Evolutionary conservation across 805 yeast genomes (phyloP), one percentile per base, ranked within the genome.

Genomic region (Tetrapisispora namnaoensis): DNA sequence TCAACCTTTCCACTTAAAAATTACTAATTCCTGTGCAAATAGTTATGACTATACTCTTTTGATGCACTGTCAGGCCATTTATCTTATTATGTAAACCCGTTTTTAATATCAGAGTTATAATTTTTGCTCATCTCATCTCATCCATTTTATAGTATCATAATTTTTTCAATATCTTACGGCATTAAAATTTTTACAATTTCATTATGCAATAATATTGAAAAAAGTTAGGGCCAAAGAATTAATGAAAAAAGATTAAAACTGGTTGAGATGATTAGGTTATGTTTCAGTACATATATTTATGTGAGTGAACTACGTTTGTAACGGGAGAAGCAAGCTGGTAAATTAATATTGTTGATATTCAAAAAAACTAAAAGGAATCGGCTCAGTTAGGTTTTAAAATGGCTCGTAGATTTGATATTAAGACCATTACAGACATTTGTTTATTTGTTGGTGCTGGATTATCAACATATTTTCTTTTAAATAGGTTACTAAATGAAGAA

Each of bases 391-490:
- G 11, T 6, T 34, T 34, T 34, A 37, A 11, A 20, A 63, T 65
- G 70, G 56, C 68, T 7, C 62, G 61, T 40, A 70, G 61, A 48
- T 49, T 72, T 30, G 75, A 72, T 49, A 41, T 71, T 24, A 72
- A 71, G 45, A 55, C 66, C 1, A 54, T 72, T 11, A 62, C 77
- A 2, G 83, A 78, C 49, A 56, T 77, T 4, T 73, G 77, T 3
- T 68, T 78, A 8, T 67, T 78, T 34, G 57, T 76, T 1, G 80
- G 89, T 20, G 85, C 90, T 2, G 81, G 87, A 1, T 71, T 83
- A 36, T 81, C 89, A 2, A 73, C 83, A 51, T 85, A 84, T 61
- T 85, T 82, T 58, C 66, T 83, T 59, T 59, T 83, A 37, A 71
- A 65, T 49, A 70, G 69, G 40, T 51, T 79, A 22, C 52, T 76